Conservation (phyloP, 129 eudicot species). For the Arctium lappa region DNA sequence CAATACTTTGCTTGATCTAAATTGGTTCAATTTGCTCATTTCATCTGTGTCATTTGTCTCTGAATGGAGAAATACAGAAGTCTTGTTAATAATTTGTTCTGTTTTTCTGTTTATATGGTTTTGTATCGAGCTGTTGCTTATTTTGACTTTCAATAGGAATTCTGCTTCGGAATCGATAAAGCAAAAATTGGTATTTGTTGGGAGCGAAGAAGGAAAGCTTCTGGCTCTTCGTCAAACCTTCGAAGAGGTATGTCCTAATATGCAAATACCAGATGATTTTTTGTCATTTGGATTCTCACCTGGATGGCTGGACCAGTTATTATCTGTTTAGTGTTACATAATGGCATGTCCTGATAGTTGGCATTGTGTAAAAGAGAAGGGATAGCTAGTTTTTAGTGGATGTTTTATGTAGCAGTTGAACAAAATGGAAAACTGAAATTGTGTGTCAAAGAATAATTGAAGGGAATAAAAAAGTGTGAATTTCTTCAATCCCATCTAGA, state of each 20-base stretch:
- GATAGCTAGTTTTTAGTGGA: background rate
- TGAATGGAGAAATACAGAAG: background rate
- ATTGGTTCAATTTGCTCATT: background rate
- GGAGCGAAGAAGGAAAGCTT: slow-evolving; percentile 97
- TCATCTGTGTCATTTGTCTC: background rate
- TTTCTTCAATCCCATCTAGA: too few species aligned
- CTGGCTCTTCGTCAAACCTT: slow-evolving; percentile 94
- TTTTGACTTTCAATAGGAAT: slow-evolving; percentile 49
- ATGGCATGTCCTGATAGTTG: background rate
- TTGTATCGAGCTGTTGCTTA: slow-evolving; percentile 1
- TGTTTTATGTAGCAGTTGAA: too few species aligned
- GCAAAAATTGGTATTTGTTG: slow-evolving; percentile 79
- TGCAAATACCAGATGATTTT: background rate
- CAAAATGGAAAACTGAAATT: too few species aligned
- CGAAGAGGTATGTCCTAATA: slow-evolving; percentile 55
- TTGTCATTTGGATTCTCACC: background rate
- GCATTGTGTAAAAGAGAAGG: background rate
- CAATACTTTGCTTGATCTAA: background rate
- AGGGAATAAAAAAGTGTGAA: background rate
- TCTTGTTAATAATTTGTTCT: background rate
- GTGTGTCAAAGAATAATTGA: too few species aligned
- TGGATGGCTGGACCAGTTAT: background rate
- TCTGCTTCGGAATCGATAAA: slow-evolving; percentile 81
- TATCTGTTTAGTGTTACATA: background rate
- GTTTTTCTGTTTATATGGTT: background rate